These are phyloP conservation scores for Saxophila tyrrhenica DNA, from an alignment of 495 filamentous ascomycete species.

Conservation along the genomic window DNA sequence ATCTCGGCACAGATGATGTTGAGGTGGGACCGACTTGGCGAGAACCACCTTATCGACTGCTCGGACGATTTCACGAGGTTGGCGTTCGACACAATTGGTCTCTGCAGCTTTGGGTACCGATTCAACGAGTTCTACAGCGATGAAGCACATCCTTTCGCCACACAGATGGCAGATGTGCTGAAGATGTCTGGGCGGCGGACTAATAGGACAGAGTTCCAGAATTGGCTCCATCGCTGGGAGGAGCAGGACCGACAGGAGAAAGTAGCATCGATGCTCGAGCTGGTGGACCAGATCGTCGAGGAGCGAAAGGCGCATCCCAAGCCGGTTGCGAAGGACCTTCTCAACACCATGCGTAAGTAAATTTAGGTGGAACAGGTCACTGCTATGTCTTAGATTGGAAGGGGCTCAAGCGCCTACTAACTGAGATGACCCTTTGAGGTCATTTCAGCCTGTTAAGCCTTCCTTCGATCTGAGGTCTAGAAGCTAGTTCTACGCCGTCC, in stretches of 20 bases:
- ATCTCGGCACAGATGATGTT: slow-evolving; percentile 16
- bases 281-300: slow-evolving; percentile 14
- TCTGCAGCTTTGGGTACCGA: slow-evolving; percentile 26
- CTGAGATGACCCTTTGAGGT: too few species aligned
- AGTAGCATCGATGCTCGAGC: slow-evolving; percentile 7
- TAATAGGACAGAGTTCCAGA: slow-evolving; percentile 7
- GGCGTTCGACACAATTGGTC: slow-evolving; percentile 25
- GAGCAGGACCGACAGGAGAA: background rate
- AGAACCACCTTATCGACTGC: slow-evolving; percentile 19
- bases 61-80: slow-evolving; percentile 27
- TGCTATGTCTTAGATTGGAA: too few species aligned
- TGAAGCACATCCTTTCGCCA: slow-evolving; percentile 15
- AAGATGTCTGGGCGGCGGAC: slow-evolving; percentile 13
- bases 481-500: slow-evolving; percentile 21
- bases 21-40: slow-evolving; percentile 22
- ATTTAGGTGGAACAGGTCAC: too few species aligned
- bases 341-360: slow-evolving; percentile 24
- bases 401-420: too few species aligned
- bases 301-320: slow-evolving; percentile 15
- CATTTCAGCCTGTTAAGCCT: too few species aligned
- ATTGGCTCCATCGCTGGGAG: background rate
- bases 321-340: slow-evolving; percentile 18
- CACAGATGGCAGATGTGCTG: slow-evolving; percentile 21
- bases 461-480: too few species aligned
- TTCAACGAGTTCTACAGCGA: slow-evolving; percentile 28